phyloP scores from a whole-genome alignment of 139 green algal genomes.

The Chlamydomonas sphaeroides region DNA sequence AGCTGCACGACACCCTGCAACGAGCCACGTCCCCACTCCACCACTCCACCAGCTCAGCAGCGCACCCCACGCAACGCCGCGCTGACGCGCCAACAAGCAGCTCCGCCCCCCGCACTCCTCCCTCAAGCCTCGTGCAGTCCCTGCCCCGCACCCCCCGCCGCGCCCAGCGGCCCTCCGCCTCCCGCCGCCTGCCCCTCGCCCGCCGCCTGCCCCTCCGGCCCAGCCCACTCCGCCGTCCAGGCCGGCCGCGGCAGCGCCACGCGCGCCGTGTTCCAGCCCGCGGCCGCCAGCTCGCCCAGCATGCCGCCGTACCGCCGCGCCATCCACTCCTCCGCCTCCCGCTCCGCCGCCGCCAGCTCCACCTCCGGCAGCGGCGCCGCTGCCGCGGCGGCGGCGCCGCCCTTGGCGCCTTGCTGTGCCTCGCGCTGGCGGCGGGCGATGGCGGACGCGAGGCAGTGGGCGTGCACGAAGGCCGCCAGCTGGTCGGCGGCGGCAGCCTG shows the following conservation, averaged over 20 bases:
- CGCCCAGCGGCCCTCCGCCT: too few species aligned
- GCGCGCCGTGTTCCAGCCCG: constrained; percentile 52
- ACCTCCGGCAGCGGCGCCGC: neutral
- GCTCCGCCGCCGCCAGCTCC: neutral
- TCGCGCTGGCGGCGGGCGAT: too few species aligned
- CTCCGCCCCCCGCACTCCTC: too few species aligned
- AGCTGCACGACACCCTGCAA: too few species aligned
- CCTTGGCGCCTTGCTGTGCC: too few species aligned
- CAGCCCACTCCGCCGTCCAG: constrained; percentile 46
- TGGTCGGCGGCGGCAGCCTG: neutral
- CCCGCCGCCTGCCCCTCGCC: neutral
- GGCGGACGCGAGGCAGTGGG: constrained; percentile 33
- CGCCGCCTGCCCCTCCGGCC: neutral
- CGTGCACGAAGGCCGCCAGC: constrained; percentile 49
- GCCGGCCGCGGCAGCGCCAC: constrained; percentile 48
- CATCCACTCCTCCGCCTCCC: constrained; percentile 18
- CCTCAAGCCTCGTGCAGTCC: too few species aligned
- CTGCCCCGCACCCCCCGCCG: too few species aligned
- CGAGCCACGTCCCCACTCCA: too few species aligned
- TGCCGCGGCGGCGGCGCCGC: neutral
- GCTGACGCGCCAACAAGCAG: too few species aligned
- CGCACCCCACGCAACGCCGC: too few species aligned
- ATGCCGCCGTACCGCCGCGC: constrained; percentile 11
- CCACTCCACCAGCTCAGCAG: too few species aligned
- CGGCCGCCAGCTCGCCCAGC: constrained; percentile 29